Evolutionary conservation across 441 rosid species (phyloP), one percentile per base, ranked within the genome.

Genomic region (Breynia disticha): DNA sequence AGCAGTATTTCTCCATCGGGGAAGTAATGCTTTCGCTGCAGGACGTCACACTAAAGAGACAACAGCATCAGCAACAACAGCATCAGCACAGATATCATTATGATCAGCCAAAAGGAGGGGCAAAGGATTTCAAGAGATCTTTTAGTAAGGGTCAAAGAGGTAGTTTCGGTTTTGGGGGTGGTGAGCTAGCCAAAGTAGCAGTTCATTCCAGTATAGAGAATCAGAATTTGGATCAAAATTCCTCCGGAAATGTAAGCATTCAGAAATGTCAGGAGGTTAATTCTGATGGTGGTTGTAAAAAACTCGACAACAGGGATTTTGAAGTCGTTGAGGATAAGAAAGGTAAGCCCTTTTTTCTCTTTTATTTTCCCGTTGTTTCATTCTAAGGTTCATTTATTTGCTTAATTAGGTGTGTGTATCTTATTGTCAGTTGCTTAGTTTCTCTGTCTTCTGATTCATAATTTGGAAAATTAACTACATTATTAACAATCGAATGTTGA

Each of bases 1-100:
- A 89, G 77, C 99, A 83, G 56, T 89, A 73, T 63, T 83, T 64
- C 55, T 67, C 99, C 0, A 69, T 83, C 9, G 65, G 72, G 0
- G 97, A 89, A 49, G 80, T 93, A 22, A 54, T 67, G 18, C 42
- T 73, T 37, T 63, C 82, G 10, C 71, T 93, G 60, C 90, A 89
- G 21, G 93, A 89, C 55, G 80, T 69, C n/a, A 72, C 79, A 0
- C 64, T 76, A 76, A 72, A 72, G 68, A 64, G 76, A 48, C 87
- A 80, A 47, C 85, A 81, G 51, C 67, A 75, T 69, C 60, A 55
- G 28, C 67, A 56, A 10, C 48, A 55, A 11, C 49, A 63, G 14
- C 54, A 28, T 15, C 60, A 61, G 28, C 66, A 52, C 7, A 66
- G 68, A 51, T 66, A 58, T 47, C 67, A 61, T 52, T 64, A 68